Evolutionary conservation across 2,329 filamentous ascomycete genomes (phyloP).

Genomic region (Diaporthe sp.): DNA sequence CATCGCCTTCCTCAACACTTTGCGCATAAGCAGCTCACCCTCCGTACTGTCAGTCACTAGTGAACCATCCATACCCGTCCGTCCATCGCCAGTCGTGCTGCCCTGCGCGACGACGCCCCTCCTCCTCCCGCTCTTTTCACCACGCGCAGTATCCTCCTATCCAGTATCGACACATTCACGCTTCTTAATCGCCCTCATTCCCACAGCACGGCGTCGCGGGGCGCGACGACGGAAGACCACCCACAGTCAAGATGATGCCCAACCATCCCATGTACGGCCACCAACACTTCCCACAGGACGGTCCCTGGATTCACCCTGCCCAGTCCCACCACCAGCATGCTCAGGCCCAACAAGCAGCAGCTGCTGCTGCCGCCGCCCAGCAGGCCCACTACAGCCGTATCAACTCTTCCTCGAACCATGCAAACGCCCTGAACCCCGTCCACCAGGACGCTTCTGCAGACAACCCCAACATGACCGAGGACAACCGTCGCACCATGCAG

Average conservation of each 20-base stretch:
- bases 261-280: constrained; percentile 74
- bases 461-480: constrained; percentile 76
- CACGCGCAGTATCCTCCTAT: neutral
- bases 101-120: neutral
- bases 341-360: constrained; percentile 51
- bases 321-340: constrained; percentile 69
- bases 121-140: constrained; percentile 17
- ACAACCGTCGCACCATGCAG: constrained; percentile 90
- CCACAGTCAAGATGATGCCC: constrained; percentile 65
- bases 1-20: neutral
- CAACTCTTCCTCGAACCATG: constrained; percentile 70
- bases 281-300: constrained; percentile 72
- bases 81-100: neutral
- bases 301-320: constrained; percentile 75
- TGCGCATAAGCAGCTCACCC: neutral
- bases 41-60: neutral
- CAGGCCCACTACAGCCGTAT: constrained; percentile 80
- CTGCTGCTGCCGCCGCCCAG: constrained; percentile 64
- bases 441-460: constrained; percentile 71
- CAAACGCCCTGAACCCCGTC: constrained; percentile 54
- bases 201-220: constrained; percentile 32
- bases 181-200: neutral
- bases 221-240: constrained; percentile 21
- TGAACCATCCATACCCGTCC: neutral
- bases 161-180: neutral